Evolutionary conservation across 768 basidiomycete species (phyloP).

Genomic region (Fomitopsis pulvina): DNA sequence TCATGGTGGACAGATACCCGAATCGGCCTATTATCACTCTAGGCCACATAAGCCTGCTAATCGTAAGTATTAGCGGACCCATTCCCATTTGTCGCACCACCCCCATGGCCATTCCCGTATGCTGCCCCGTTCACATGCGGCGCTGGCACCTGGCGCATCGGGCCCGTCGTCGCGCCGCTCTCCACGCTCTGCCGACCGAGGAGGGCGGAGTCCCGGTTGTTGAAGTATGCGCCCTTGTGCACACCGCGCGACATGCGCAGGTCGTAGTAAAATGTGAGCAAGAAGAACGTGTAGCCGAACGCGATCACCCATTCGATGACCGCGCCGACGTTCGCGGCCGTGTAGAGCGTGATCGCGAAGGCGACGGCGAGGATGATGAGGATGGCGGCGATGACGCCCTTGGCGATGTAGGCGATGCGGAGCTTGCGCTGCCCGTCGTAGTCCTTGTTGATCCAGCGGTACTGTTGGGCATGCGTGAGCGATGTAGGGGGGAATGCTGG

Average conservation of each 20-base stretch:
- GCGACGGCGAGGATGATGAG: conserved; percentile 58
- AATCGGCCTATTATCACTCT: no score
- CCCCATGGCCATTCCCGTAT: background rate
- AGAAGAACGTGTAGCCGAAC: conserved; percentile 67
- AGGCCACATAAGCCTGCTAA: no score
- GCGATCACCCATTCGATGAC: conserved; percentile 71
- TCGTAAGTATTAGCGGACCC: no score
- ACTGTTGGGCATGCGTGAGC: conserved; percentile 32
- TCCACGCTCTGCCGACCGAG: background rate
- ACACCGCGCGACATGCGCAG: conserved; percentile 54
- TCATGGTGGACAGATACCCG: no score
- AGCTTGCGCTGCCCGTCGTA: conserved; percentile 40
- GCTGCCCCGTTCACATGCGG: background rate
- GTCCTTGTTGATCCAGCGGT: conserved; percentile 57
- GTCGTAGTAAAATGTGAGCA: conserved; percentile 69
- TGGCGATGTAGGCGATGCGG: conserved; percentile 49
- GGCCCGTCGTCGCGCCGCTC: background rate
- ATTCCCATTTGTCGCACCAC: no score
- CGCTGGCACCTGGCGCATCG: background rate
- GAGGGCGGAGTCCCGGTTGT: background rate
- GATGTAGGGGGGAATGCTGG: background rate
- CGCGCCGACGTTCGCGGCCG: conserved; percentile 43
- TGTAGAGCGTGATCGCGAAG: conserved; percentile 49
- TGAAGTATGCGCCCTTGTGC: conserved; percentile 28
- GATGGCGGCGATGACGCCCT: conserved; percentile 50